Conservation (phyloP, 1,139 yeast species). For the Yamadazyma aaseri region DNA sequence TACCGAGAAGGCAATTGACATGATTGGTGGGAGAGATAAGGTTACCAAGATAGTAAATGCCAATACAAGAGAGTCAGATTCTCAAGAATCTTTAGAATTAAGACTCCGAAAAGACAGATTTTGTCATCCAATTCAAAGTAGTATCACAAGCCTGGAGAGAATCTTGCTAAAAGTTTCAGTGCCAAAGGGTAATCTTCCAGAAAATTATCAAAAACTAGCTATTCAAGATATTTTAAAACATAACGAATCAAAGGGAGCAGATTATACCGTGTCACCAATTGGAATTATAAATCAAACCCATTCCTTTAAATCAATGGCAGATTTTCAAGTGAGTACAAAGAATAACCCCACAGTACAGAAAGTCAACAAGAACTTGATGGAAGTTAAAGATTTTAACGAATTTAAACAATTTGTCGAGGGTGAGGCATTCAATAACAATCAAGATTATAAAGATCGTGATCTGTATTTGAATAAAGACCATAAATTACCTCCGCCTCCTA, state of each 20-base stretch:
- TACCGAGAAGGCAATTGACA: slow-evolving; percentile 57
- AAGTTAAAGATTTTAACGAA: slow-evolving; percentile 28
- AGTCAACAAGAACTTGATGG: slow-evolving; percentile 25
- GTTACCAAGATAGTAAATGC: slow-evolving; percentile 36
- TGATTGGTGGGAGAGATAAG: slow-evolving; percentile 74
- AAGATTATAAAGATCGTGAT: slow-evolving; percentile 28
- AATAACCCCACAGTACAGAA: slow-evolving; percentile 50
- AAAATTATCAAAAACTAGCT: slow-evolving; percentile 49
- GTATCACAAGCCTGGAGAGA: slow-evolving; percentile 52
- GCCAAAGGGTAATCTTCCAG: slow-evolving; percentile 51
- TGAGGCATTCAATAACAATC: slow-evolving; percentile 32
- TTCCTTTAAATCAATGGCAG: slow-evolving; percentile 83
- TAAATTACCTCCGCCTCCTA: slow-evolving; percentile 84
- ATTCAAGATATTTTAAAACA: slow-evolving; percentile 49
- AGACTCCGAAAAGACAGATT: slow-evolving; percentile 67
- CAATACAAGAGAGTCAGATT: slow-evolving; percentile 15
- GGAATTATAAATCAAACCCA: slow-evolving; percentile 71
- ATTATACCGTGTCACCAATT: slow-evolving; percentile 54
- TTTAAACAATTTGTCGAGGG: slow-evolving; percentile 44
- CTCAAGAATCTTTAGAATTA: slow-evolving; percentile 46
- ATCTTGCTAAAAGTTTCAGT: slow-evolving; percentile 66
- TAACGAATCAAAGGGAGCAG: slow-evolving; percentile 16
- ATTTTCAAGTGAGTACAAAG: slow-evolving; percentile 73
- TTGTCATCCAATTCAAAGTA: slow-evolving; percentile 79
- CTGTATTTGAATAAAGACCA: slow-evolving; percentile 44